Evolutionary conservation across 352 stramenopile genomes (phyloP).

Genomic region (Pythium aristosporum): DNA sequence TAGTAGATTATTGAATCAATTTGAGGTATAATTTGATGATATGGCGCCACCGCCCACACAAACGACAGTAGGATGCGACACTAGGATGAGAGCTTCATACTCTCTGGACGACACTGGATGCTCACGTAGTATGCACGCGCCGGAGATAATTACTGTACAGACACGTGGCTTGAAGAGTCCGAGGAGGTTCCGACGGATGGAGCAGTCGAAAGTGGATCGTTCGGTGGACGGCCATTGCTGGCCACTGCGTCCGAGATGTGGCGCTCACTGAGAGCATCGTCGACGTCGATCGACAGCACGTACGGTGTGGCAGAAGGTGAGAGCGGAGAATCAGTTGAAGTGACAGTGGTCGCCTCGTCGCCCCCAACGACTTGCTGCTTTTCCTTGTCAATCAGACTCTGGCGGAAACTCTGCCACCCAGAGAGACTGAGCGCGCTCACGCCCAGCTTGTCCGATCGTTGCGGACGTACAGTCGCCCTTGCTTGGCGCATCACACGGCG

Average conservation of each 20-base stretch:
- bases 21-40: not conserved
- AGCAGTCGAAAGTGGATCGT: not conserved
- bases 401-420: constrained; percentile 18
- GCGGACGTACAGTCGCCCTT: not conserved
- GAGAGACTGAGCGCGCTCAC: constrained; percentile 19
- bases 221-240: not conserved
- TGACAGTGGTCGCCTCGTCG: not conserved
- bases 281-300: constrained; percentile 11
- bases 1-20: not conserved
- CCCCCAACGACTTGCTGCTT: not conserved
- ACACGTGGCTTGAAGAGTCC: not conserved
- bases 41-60: too few species aligned
- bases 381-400: constrained; percentile 28
- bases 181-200: not conserved
- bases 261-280: not conserved
- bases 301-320: constrained; percentile 7
- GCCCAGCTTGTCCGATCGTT: constrained; percentile 7
- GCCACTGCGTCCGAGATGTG: not conserved
- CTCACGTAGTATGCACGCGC: not conserved
- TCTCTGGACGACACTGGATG: not conserved
- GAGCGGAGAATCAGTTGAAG: not conserved
- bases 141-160: constrained; percentile 3
- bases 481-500: constrained; percentile 1
- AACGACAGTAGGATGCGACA: not conserved
- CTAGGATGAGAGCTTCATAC: too few species aligned